Evolutionary conservation across 1,139 yeast genomes (phyloP).

Genomic region (Pichia inconspicua): DNA sequence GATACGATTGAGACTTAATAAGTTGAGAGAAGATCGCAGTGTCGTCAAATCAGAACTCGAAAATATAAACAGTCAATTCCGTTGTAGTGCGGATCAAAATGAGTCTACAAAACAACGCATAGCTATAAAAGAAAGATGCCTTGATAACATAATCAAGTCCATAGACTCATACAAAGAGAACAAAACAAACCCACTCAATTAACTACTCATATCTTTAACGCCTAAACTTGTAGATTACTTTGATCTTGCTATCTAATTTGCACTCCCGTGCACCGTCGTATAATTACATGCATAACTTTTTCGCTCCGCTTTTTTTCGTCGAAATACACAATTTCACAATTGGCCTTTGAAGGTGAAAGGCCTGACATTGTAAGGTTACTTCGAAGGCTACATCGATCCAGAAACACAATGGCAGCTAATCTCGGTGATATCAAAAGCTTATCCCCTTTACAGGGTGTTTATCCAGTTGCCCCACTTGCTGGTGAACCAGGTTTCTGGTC

Average conservation of each 20-base stretch:
- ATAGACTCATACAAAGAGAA: not conserved
- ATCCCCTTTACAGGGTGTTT: conserved; percentile 52
- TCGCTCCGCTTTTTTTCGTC: conserved; percentile 1
- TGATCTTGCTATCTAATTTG: no score
- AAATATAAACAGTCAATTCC: not conserved
- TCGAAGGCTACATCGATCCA: not conserved
- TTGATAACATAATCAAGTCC: not conserved
- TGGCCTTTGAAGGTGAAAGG: not conserved
- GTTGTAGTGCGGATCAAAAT: not conserved
- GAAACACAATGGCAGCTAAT: conserved; percentile 10
- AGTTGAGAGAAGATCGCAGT: conserved; percentile 12
- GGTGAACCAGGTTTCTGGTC: conserved; percentile 60
- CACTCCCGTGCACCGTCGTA: not conserved
- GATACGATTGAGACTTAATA: conserved; percentile 23
- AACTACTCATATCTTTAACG: no score
- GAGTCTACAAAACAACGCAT: not conserved
- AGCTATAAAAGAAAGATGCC: not conserved
- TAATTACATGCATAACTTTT: no score
- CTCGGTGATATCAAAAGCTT: conserved; percentile 28
- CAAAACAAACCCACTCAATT: no score
- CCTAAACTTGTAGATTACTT: no score
- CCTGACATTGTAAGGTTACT: no score
- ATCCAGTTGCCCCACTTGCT: conserved; percentile 43
- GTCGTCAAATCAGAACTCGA: conserved; percentile 2
- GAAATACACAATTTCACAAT: not conserved